Base-by-base conservation (phyloP, 1,284 basidiomycete species). In the Apiotrichum akiyoshidainum region DNA sequence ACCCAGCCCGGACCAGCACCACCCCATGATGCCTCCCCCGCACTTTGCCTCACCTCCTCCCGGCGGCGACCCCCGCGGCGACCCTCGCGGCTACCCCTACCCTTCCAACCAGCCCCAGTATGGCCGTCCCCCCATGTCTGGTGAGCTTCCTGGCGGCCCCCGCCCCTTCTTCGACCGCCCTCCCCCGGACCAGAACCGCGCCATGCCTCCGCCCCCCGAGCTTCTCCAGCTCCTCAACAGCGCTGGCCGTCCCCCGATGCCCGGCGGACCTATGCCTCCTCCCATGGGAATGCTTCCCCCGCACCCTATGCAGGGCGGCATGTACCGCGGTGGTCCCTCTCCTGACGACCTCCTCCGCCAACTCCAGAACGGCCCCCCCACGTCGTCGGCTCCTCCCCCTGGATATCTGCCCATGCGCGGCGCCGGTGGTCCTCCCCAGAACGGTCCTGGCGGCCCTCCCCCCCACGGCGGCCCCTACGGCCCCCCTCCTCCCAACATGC, bases 191-290 rank as follows among this genome's bases (percentile, higher is more conserved):
- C 40, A 52, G 41, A 42, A 41, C 40, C 51, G 51, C 51, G 40
- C 31, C 40, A 42, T 44, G 51, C 40, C 41, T 21, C 54, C 51
- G 16, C 49, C 47, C 26, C 52, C 46, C 33, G 58, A 63, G 50
- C 65, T 68, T 13, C 54, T 72, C 9, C 68, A 68, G 53, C 67
- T 72, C 10, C 61, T 72, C 40, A 61, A 59, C 53, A 64, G 67
- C 39, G 40, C 33, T n/a, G 45, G 58, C 22, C 52, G 49, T 12
- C 46, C 54, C 1, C 52, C 55, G 8, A 53, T 46, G 42, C 39
- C 49, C 5, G 41, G 41, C 22, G 50, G 46, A 13, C 48, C 42
- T 5, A 57, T 57, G 50, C 58, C 58, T 19, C 58, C 62, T 1
- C 34, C 34, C n/a, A 60, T 60, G 62, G 62, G 62, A 26, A 62